Conservation (phyloP, 2,329 filamentous ascomycete genomes). For the Epichloe amarillans region DNA sequence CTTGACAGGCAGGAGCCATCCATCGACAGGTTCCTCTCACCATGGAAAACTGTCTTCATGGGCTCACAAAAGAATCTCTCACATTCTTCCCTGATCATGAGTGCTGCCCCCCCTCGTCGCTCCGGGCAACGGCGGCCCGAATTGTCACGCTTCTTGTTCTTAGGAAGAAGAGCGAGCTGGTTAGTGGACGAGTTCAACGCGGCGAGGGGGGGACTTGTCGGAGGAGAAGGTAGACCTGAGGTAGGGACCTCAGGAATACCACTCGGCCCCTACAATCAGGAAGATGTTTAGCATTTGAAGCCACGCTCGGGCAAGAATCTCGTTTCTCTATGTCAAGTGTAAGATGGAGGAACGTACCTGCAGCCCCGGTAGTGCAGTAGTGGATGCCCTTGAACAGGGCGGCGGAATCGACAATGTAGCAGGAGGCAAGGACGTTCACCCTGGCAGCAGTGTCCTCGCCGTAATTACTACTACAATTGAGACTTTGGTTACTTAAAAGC, state of each 20-base stretch:
- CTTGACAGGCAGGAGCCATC: conserved; percentile 78
- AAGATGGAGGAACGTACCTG: conserved; percentile 38
- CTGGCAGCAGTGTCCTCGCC: conserved; percentile 50
- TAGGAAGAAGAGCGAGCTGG: conserved; percentile 51
- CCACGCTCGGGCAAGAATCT: not conserved
- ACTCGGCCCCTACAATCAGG: conserved; percentile 54
- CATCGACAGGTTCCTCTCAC: conserved; percentile 71
- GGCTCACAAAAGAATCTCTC: conserved; percentile 98
- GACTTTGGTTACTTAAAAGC: conserved; percentile 58
- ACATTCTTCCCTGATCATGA: conserved; percentile 98
- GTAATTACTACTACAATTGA: conserved; percentile 65
- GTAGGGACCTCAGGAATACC: conserved; percentile 88
- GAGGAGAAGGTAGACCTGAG: conserved; percentile 73
- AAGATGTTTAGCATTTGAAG: conserved; percentile 8
- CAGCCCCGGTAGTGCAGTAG: conserved; percentile 87
- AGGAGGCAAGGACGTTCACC: conserved; percentile 76
- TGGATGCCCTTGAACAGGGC: conserved; percentile 70
- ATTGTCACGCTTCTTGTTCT: conserved; percentile 33
- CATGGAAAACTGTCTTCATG: conserved; percentile 86
- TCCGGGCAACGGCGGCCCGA: conserved; percentile 27
- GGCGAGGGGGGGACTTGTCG: conserved; percentile 79
- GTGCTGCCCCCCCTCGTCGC: conserved; percentile 82
- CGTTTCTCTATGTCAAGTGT: not conserved
- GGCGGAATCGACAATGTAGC: conserved; percentile 70
- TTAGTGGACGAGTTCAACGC: conserved; percentile 50